Evolutionary conservation across 805 yeast genomes (phyloP).

Genomic region (Ogataea paradorogensis): DNA sequence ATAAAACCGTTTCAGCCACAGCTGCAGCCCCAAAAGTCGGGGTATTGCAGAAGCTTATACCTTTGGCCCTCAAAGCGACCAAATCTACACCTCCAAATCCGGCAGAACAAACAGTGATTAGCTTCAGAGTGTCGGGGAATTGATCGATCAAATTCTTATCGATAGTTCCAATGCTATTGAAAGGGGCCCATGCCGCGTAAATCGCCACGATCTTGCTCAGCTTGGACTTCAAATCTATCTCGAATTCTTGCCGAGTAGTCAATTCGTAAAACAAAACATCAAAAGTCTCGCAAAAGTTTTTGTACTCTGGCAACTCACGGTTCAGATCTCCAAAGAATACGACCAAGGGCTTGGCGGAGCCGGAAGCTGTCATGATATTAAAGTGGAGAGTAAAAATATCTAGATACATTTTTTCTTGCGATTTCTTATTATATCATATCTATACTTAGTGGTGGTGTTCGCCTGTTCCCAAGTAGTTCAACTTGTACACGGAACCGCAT

Average conservation of each 20-base stretch:
- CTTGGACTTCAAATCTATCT: slow-evolving; percentile 37
- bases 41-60: slow-evolving; percentile 58
- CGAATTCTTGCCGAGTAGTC: slow-evolving; percentile 39
- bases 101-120: slow-evolving; percentile 54
- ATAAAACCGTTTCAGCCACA: slow-evolving; percentile 71
- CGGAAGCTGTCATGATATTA: too few species aligned
- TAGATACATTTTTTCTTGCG: slow-evolving; percentile 3
- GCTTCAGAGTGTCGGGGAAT: slow-evolving; percentile 43
- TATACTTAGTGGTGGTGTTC: slow-evolving; percentile 52
- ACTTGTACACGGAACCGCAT: slow-evolving; percentile 92
- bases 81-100: slow-evolving; percentile 47
- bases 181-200: slow-evolving; percentile 52
- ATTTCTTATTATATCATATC: slow-evolving; percentile 9
- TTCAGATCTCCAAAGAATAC: slow-evolving; percentile 52
- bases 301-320: slow-evolving; percentile 44
- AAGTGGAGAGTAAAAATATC: neutral
- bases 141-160: slow-evolving; percentile 38
- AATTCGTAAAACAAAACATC: slow-evolving; percentile 39
- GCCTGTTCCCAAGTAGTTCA: slow-evolving; percentile 81
- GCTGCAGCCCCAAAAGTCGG: slow-evolving; percentile 59
- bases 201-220: slow-evolving; percentile 43
- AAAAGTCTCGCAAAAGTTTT: slow-evolving; percentile 40
- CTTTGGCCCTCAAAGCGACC: slow-evolving; percentile 30
- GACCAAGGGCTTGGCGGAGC: slow-evolving; percentile 27
- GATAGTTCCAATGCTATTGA: slow-evolving; percentile 44